Base-by-base conservation (phyloP, 148 eudicot species). In the Cornus florida region DNA sequence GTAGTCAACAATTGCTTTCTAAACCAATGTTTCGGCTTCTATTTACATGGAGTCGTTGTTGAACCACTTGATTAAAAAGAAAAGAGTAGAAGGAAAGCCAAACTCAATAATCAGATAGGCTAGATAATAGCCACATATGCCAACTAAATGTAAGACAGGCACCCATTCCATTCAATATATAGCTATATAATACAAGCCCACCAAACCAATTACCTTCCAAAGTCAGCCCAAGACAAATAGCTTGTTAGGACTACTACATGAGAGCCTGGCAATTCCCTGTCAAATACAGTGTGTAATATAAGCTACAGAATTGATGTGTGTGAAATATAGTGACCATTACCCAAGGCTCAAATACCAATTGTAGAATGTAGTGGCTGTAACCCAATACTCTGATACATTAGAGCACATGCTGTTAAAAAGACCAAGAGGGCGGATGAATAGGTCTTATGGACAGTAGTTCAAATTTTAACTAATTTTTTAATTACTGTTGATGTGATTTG, bases 271-370 rank as follows among this genome's bases (percentile, higher is more conserved):
- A 50, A 50, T 50, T 50, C 14, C 57, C 11, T 16, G 19, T 16
- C 59, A 12, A 16, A 53, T 12, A 53, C 17, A 53, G 19, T 53
- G 59, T 53, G 59, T 16, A 43, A 6, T 43, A 43, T 43, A 43
- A 43, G 48, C 48, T 43, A 43, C 48, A 43, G 48, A 43, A 43
- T 43, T 43, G 48, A 43, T 9, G 48, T 43, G 8, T 43, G 10
- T 43, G 48, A 9, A 43, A 43, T 43, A 43, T 43, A 43, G 48
- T 43, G 48, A 43, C 9, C 48, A 43, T 43, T 43, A 43, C 48
- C 48, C 8, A 43, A 43, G 48, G 48, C 48, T 43, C 10, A 43
- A 7, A 43, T 9, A 84, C 28, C 75, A 73, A 83, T 92, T 90
- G 48, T 43, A 43, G 6, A 43, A 43, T 43, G 48, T 43, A 43